phyloP scores from a whole-genome alignment of 140 eudicot species.

The Flaveria floridana region DNA sequence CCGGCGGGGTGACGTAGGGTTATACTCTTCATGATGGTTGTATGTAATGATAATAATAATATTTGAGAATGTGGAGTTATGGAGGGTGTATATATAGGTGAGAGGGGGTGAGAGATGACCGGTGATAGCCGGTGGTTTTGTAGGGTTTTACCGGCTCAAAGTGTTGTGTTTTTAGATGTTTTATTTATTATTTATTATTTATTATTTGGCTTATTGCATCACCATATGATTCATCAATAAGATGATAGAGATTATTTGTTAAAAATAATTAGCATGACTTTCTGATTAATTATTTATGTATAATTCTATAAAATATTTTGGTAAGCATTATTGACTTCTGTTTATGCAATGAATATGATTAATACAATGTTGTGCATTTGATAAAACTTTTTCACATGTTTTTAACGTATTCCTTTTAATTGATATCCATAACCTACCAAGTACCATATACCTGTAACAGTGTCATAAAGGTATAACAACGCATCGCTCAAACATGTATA shows the following conservation, averaged over 20 bases:
- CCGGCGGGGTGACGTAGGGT: constrained; percentile 19
- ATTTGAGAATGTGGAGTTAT: not conserved
- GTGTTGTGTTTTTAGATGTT: not conserved
- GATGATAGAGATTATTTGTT: not conserved
- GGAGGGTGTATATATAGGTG: constrained; percentile 24
- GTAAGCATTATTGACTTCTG: constrained; percentile 22
- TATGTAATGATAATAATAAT: too few species aligned
- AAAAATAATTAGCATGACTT: constrained; percentile 16
- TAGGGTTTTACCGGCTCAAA: constrained; percentile 33
- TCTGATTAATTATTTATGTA: not conserved
- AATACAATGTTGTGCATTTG: too few species aligned
- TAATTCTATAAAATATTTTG: not conserved
- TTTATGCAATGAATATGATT: constrained; percentile 12
- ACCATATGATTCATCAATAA: constrained; percentile 5
- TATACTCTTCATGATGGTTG: constrained; percentile 25
- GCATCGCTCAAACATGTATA: too few species aligned
- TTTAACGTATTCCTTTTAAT: too few species aligned
- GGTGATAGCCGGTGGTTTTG: constrained; percentile 36
- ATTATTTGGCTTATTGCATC: not conserved
- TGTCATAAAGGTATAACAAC: too few species aligned
- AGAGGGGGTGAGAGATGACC: constrained; percentile 26
- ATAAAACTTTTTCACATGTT: too few species aligned
- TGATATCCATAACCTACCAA: too few species aligned
- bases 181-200: not conserved
- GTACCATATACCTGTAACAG: too few species aligned